Percentiles rank a stretch among this genome's conserved stretches.
These are phyloP conservation scores for Cotoneaster glaucophyllus DNA, from an alignment of 306 rosid species.

Conservation along the genomic window DNA sequence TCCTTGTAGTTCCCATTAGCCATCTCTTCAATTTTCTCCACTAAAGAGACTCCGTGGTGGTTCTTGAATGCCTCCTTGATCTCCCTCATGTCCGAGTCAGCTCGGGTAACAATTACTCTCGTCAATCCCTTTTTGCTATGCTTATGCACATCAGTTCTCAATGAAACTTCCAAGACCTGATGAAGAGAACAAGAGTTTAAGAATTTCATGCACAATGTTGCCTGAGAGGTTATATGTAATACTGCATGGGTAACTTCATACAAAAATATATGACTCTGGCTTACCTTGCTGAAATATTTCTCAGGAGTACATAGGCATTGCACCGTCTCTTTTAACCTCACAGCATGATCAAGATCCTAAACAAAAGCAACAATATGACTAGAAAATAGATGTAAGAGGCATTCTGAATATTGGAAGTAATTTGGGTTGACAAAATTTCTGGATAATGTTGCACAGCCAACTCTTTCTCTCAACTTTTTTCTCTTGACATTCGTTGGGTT, in stretches of 20 bases:
- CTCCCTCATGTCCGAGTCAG: slow-evolving; percentile 64
- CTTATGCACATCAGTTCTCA: slow-evolving; percentile 55
- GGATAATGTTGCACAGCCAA: background rate
- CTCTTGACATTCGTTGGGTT: background rate
- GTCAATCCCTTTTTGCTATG: slow-evolving; percentile 55
- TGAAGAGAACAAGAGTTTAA: background rate
- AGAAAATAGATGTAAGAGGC: background rate
- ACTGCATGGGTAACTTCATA: background rate
- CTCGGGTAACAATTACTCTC: slow-evolving; percentile 76
- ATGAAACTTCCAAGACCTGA: slow-evolving; percentile 54
- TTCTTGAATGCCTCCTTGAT: slow-evolving; percentile 50
- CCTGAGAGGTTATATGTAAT: background rate
- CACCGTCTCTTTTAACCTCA: slow-evolving; percentile 56
- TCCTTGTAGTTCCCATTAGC: slow-evolving; percentile 79
- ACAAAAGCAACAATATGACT: background rate
- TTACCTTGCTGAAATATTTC: slow-evolving; percentile 60
- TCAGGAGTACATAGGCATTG: slow-evolving; percentile 68
- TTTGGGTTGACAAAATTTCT: background rate
- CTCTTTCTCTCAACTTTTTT: background rate
- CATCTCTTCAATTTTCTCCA: slow-evolving; percentile 48
- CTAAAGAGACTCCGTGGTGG: slow-evolving; percentile 43
- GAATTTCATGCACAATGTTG: background rate
- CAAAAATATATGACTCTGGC: background rate
- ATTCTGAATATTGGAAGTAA: background rate
- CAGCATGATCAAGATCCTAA: slow-evolving; percentile 54